Base-by-base conservation (phyloP, 1,284 basidiomycete genomes). In the Boletus sp. region DNA sequence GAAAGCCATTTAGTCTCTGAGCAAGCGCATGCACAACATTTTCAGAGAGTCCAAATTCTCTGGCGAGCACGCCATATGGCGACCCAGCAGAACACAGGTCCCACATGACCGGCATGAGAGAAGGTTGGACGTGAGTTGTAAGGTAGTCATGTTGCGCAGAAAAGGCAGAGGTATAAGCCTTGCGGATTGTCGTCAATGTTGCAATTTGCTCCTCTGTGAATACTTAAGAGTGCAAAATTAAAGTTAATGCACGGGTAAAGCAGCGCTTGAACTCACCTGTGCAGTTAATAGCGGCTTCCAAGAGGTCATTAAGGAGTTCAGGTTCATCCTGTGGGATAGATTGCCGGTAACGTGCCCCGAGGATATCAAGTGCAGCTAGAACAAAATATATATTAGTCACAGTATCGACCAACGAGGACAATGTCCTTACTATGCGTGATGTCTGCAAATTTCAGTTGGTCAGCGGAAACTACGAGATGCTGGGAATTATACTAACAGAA, bases 41-140 rank as follows among this genome's bases (percentile, higher is more conserved):
- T 23, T 85, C 72, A 49, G 85, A 80, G 19, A 88, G 73, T 20
- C 83, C 83, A 53, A 88, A 88, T 62, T 88, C 86, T 55, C 74
- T 74, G 20, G 85, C 85, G 17, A 88, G 72, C 26, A 76, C 73
- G 36, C 70, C 71, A 43, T 77, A 74, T 14, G 69, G 58, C 41
- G 57, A 55, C 44, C 54, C 57, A 40, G 48, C 25, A 33, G 40
- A 36, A 16, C 48, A 27, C 27, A 42, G 48, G 41, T 56, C 55
- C 53, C 49, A 58, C 58, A 59, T 60, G 48, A 41, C 49, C 32
- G 53, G 63, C 46, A 54, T 50, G 49, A 47, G 14, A 43, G 41
- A 41, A 44, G 49, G 46, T 48, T 56, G 50, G 17, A 35, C 35
- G n/a, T 53, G 54, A 17, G 32, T 26, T 5, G 38, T 23, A 32